Percentiles rank a stretch among this genome's conserved stretches.
phyloP scores from a whole-genome alignment of 371 early-diverging fungal species.

The Mortierella sp. region DNA sequence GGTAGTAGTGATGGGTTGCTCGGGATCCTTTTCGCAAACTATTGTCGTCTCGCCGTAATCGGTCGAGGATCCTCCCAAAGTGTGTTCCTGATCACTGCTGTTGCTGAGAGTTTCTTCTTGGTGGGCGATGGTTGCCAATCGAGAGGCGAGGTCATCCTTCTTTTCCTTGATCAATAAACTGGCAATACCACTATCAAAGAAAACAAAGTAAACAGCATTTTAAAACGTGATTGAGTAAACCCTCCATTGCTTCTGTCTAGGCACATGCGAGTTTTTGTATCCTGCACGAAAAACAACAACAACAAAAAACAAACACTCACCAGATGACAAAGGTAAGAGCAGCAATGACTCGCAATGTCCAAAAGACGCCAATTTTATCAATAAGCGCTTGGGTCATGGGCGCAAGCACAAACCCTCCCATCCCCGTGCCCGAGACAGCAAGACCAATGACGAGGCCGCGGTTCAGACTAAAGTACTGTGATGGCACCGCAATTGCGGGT shows the following conservation, averaged over 20 bases:
- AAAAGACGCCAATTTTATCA: conserved; percentile 28
- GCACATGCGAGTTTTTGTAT: background rate
- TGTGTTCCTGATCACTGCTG: conserved; percentile 8
- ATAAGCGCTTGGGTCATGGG: conserved; percentile 48
- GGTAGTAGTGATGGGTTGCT: background rate
- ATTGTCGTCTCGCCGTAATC: conserved; percentile 12
- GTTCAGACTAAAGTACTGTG: conserved; percentile 70
- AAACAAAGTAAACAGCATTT: background rate
- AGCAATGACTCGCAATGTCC: conserved; percentile 55
- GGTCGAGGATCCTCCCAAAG: background rate
- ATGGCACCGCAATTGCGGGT: conserved; percentile 63
- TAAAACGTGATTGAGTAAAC: background rate
- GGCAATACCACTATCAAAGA: conserved; percentile 22
- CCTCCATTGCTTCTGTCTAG: background rate
- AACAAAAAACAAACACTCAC: conserved; percentile 10
- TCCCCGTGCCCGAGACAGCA: conserved; percentile 71
- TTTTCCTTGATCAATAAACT: conserved; percentile 36
- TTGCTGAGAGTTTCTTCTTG: background rate
- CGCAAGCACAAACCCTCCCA: conserved; percentile 70
- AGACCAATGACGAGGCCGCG: conserved; percentile 78
- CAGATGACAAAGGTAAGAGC: conserved; percentile 43
- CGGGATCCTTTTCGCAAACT: background rate
- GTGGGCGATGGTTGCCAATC: too few species aligned
- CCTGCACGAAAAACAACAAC: background rate
- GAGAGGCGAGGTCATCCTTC: background rate